These are phyloP conservation scores for Kazachstania africana DNA, from an alignment of 805 yeast genomes.

Conservation along the genomic window DNA sequence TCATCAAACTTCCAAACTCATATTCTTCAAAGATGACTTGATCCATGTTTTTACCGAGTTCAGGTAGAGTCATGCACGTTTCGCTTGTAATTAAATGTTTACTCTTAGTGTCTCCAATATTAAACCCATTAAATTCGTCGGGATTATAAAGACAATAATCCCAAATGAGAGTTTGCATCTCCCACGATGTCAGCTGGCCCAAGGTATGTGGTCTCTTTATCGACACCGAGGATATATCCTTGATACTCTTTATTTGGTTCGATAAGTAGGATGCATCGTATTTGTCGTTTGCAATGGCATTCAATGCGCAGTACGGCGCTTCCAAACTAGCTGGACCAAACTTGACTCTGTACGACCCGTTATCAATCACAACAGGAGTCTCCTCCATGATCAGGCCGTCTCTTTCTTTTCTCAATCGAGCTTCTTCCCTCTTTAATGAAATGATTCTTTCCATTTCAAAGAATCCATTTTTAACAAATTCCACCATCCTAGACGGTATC, in stretches of 20 bases:
- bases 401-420: too few relatives aligned
- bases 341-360: constrained; percentile 80
- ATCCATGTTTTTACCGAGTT: constrained; percentile 72
- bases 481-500: too few relatives aligned
- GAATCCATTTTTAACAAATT: too few relatives aligned
- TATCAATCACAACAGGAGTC: constrained; percentile 55
- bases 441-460: too few relatives aligned
- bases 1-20: constrained; percentile 58
- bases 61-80: constrained; percentile 71
- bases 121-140: constrained; percentile 32
- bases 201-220: constrained; percentile 77
- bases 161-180: constrained; percentile 80
- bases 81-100: constrained; percentile 64
- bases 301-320: constrained; percentile 46
- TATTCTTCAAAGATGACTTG: constrained; percentile 92
- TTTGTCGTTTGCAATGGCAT: constrained; percentile 61
- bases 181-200: constrained; percentile 89
- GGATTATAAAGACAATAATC: constrained; percentile 54
- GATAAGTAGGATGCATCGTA: constrained; percentile 69
- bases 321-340: constrained; percentile 35
- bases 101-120: constrained; percentile 36
- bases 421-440: too few relatives aligned
- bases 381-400: constrained; percentile 22
- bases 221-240: constrained; percentile 62
- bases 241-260: constrained; percentile 49